Percentiles rank a stretch among this genome's conserved stretches.
Evolutionary conservation across 371 early-diverging fungal genomes (phyloP).

Genomic region (Mortierella sp.): DNA sequence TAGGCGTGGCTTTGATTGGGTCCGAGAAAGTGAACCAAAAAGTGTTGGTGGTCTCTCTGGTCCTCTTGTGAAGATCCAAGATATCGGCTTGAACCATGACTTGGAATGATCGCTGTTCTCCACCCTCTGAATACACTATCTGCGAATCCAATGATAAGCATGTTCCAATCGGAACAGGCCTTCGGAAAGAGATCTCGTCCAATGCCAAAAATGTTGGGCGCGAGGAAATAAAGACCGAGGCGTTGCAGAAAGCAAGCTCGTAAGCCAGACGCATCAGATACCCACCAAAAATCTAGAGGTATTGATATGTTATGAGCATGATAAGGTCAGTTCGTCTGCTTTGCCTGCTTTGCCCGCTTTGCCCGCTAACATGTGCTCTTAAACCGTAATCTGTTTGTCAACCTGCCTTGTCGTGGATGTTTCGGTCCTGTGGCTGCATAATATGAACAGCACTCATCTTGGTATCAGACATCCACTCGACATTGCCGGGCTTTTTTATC

Average conservation of each 20-base stretch:
- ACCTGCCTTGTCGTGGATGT: conserved; percentile 84
- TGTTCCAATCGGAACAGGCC: conserved; percentile 92
- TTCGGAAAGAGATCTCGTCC: conserved; percentile 90
- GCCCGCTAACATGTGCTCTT: too few species aligned
- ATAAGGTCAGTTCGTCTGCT: too few species aligned
- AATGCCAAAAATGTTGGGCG: conserved; percentile 77
- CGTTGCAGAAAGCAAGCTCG: conserved; percentile 87
- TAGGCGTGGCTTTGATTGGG: conserved; percentile 46
- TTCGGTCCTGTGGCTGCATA: conserved; percentile 89
- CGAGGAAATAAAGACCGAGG: conserved; percentile 70
- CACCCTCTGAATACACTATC: conserved; percentile 75
- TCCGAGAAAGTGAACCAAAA: conserved; percentile 87
- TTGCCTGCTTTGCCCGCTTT: too few species aligned
- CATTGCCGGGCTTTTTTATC: conserved; percentile 61
- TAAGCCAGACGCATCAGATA: conserved; percentile 84
- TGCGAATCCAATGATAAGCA: conserved; percentile 80
- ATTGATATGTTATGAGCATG: too few species aligned
- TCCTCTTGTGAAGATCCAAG: conserved; percentile 70
- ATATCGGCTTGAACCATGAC: conserved; percentile 85
- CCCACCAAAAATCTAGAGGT: conserved; percentile 85
- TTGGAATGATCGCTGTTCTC: conserved; percentile 72
- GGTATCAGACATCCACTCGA: conserved; percentile 89
- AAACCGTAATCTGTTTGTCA: too few species aligned
- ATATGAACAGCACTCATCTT: conserved; percentile 76
- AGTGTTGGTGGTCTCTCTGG: conserved; percentile 78